These are phyloP conservation scores for Populus davidiana DNA, from an alignment of 345 rosid species.

Conservation along the genomic window DNA sequence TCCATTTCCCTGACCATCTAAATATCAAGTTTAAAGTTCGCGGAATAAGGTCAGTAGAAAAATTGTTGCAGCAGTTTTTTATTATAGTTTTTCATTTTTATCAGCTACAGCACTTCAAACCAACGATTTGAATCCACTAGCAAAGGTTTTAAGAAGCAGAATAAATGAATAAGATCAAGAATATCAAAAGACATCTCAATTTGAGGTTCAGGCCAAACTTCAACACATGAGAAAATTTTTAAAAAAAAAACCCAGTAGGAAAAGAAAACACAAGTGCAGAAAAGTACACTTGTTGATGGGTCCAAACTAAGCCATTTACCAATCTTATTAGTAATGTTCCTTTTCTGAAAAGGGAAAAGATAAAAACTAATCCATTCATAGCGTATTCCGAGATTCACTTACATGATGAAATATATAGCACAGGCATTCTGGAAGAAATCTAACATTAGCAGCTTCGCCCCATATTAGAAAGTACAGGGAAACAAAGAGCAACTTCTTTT, in stretches of 20 bases:
- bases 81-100: background rate
- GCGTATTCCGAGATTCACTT: constrained; percentile 23
- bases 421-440: constrained; percentile 90
- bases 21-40: constrained; percentile 12
- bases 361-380: background rate
- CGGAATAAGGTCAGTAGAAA: background rate
- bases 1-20: constrained; percentile 99
- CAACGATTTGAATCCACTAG: too few relatives aligned
- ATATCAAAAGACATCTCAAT: too few relatives aligned
- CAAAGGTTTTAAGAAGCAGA: too few relatives aligned
- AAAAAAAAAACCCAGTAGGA: background rate
- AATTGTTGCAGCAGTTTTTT: background rate
- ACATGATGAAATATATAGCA: constrained; percentile 98
- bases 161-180: too few relatives aligned
- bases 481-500: constrained; percentile 74
- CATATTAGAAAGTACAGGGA: constrained; percentile 84
- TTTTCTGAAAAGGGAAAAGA: too few relatives aligned
- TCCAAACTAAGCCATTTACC: background rate
- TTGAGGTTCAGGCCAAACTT: background rate
- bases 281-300: background rate
- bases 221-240: background rate
- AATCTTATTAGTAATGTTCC: background rate
- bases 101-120: background rate
- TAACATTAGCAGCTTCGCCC: constrained; percentile 90
- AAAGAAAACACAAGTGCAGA: background rate